Base-by-base conservation (phyloP, 73 alveolate species). In the Paramecium sexaurelia region DNA sequence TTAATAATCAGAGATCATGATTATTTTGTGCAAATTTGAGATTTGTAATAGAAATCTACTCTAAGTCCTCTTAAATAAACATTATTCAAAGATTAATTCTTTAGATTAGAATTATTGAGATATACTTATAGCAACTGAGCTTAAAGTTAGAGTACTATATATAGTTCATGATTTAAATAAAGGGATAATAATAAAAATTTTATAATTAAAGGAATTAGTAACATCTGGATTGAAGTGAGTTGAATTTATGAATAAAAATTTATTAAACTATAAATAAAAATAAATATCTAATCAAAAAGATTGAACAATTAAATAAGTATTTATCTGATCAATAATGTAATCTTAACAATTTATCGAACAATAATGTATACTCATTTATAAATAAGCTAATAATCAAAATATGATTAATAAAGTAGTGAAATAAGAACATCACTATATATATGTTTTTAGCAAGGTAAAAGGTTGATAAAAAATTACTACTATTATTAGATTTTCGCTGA, bases 201-300 rank as follows among this genome's bases (percentile, higher is more conserved):
- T 41, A 29, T 41, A 45, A 20, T 22, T 39, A 37, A 37, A 32
- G 22, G 90, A 45, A 37, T 37, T 75, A 10, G 41, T 41, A 43
- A 78, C 90, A 22, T 75, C 90, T 22, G 90, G 90, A 17, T 78
- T 78, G n/a, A 78, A 78, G 41, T 20, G 75, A 78, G 71, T 78
- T 39, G n/a, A 43, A 11, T 78, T 78, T 45, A 78, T 78, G 90
- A 32, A 39, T 40, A 78, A 78, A 78, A 45, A 61, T 41, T 27
- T 39, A 10, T 33, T 78, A 43, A 9, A 27, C 19, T 41, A 10
- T 78, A 43, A 41, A 41, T 78, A 11, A 32, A 13, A 78, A 78
- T 22, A 75, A 78, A 24, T 26, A 19, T 29, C n/a, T n/a, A 41
- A 11, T 20, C 90, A 78, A 43, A n/a, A n/a, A n/a, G n/a, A n/a